Evolutionary conservation across 1,284 basidiomycete genomes (phyloP), one percentile per base, ranked within the genome.

Genomic region (Phellopilus nigrolimitatus): DNA sequence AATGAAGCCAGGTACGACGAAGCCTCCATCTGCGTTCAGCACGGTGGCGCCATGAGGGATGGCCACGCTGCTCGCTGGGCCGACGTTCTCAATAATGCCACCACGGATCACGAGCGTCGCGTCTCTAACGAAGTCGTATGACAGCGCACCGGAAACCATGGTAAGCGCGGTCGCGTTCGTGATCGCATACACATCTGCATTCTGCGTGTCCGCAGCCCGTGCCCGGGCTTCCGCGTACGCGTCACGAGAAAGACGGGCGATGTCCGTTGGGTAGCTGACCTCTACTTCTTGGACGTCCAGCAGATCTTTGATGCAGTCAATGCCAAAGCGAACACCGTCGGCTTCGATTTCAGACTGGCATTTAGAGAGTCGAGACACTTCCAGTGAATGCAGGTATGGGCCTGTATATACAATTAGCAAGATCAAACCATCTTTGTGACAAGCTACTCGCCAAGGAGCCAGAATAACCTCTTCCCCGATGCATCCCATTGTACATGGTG

Each of bases 1-100:
- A 49, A 88, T 80, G 60, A 84, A 87, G 1, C 84, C 85, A 13
- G 84, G 84, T 2, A 80, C 65, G 15, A 88, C 68, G 52, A 72
- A 83, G 7, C 79, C 84, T 62, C 81, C 80, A 61, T 76, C 63
- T 13, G 76, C 78, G 62, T 86, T 72, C 39, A 85, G 69, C 3
- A 75, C 66, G 15, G 73, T 72, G 4, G 77, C 73, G 1, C 71
- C 75, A 6, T 62, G 54, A 24, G 76, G 76, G 15, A 74, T 59
- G 21, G 68, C 55, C 12, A 69, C 64, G 22, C 73, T 66, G 3
- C 62, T 65, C 1, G 68, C 61, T 19, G 64, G 67, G 7, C 76
- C 74, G 3, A 80, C 72, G 21, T 68, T 67, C 39, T 73, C 69
- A 43, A 87, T 82, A 21, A 82, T 64, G 10, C 84, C 84, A 34